Evolutionary conservation across 495 filamentous ascomycete genomes (phyloP).

Genomic region (Aspergillus conjunctus): DNA sequence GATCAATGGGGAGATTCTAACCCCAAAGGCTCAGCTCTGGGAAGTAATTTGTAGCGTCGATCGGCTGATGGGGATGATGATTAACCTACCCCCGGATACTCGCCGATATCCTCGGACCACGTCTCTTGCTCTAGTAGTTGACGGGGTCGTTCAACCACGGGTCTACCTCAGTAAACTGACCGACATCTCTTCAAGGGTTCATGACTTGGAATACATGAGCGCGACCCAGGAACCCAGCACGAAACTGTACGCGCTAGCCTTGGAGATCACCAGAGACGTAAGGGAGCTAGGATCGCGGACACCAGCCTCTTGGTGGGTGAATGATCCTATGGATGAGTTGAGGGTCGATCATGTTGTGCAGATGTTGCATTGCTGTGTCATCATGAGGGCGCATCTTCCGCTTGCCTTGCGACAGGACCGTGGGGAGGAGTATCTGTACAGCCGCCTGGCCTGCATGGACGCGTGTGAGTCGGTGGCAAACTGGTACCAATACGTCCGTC

Average conservation of each 20-base stretch:
- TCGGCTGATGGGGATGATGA: constrained; percentile 30
- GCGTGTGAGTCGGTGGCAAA: constrained; percentile 29
- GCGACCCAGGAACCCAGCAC: constrained; percentile 6
- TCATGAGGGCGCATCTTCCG: constrained; percentile 34
- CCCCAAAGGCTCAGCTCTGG: constrained; percentile 31
- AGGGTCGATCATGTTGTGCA: constrained; percentile 31
- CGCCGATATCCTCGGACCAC: constrained; percentile 17
- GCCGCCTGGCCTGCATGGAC: constrained; percentile 29
- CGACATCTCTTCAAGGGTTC: constrained; percentile 28
- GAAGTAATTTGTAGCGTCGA: constrained; percentile 32
- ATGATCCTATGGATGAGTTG: constrained; percentile 12
- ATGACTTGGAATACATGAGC: constrained; percentile 32
- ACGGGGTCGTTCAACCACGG: constrained; percentile 30
- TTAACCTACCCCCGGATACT: constrained; percentile 35
- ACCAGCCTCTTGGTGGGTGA: constrained; percentile 31
- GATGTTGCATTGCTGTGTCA: constrained; percentile 30
- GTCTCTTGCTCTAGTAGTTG: constrained; percentile 13
- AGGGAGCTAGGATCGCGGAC: constrained; percentile 26
- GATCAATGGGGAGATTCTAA: constrained; percentile 1
- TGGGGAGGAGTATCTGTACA: constrained; percentile 25
- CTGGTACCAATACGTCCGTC: constrained; percentile 28
- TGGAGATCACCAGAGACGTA: constrained; percentile 27
- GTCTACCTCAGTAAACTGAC: constrained; percentile 29
- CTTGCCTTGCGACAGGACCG: constrained; percentile 29
- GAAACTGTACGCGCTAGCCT: constrained; percentile 23